These are phyloP conservation scores for Pestalotiopsis sp. DNA, from an alignment of 2,329 filamentous ascomycete genomes.

Conservation along the genomic window DNA sequence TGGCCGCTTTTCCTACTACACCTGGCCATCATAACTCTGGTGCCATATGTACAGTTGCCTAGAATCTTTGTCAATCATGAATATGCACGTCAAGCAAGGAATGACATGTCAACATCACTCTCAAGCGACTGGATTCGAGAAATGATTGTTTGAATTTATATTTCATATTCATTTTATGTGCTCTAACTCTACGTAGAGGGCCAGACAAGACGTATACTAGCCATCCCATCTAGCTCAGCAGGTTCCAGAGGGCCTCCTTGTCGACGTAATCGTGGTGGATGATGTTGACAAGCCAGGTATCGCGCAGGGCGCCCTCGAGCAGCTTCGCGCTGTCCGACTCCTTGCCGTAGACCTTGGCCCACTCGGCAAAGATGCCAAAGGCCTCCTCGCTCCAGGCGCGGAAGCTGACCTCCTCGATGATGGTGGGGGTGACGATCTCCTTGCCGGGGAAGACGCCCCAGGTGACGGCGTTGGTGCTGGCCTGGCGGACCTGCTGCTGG, in stretches of 20 bases:
- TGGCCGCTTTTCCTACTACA: not conserved
- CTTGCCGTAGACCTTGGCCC: constrained; percentile 84
- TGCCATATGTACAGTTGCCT: not conserved
- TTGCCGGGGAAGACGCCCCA: constrained; percentile 96
- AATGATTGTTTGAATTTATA: not conserved
- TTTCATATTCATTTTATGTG: not conserved
- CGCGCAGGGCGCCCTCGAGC: constrained; percentile 66
- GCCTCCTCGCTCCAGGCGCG: constrained; percentile 94
- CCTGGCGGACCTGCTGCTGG: constrained; percentile 37
- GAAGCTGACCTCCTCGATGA: constrained; percentile 95
- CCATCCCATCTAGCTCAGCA: constrained; percentile 46
- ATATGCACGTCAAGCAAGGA: not conserved
- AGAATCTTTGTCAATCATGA: not conserved
- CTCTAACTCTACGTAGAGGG: not conserved
- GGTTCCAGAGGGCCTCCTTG: constrained; percentile 70
- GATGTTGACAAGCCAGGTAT: constrained; percentile 88
- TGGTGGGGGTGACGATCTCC: constrained; percentile 94
- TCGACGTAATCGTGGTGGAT: constrained; percentile 82
- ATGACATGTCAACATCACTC: not conserved
- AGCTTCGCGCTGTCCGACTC: constrained; percentile 72
- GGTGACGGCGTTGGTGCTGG: constrained; percentile 87
- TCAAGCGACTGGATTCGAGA: not conserved
- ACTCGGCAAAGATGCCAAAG: constrained; percentile 93
- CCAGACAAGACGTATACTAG: not conserved
- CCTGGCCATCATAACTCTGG: not conserved